phyloP scores from a whole-genome alignment of 2,329 filamentous ascomycete genomes.

The Cladosporium austrohemisphaericum region DNA sequence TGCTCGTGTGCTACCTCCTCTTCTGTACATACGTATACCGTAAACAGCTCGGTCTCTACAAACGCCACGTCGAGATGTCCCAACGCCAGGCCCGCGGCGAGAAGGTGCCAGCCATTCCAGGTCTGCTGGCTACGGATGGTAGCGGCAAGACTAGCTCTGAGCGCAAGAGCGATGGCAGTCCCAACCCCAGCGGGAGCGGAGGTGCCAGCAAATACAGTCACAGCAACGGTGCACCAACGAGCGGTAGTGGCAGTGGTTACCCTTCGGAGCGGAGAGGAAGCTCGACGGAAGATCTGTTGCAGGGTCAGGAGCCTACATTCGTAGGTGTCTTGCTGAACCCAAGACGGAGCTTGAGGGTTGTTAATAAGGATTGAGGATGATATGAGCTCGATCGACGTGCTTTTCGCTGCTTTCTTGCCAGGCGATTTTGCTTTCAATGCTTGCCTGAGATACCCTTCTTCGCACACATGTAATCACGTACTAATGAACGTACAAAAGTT shows the following conservation, averaged over 20 bases:
- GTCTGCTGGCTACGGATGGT: slow-evolving; percentile 27
- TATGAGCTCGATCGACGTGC: too few relatives aligned
- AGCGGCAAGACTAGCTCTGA: slow-evolving; percentile 22
- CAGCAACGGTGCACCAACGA: slow-evolving; percentile 21
- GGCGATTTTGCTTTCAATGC: neutral
- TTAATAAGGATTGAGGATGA: slow-evolving; percentile 59
- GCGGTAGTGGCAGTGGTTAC: slow-evolving; percentile 26
- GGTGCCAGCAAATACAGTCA: slow-evolving; percentile 25
- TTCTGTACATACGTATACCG: slow-evolving; percentile 73
- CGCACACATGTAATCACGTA: neutral
- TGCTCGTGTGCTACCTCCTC: slow-evolving; percentile 61
- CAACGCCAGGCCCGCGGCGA: slow-evolving; percentile 53
- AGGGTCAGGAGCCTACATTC: slow-evolving; percentile 65
- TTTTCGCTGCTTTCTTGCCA: neutral
- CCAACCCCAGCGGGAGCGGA: slow-evolving; percentile 18
- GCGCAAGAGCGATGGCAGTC: slow-evolving; percentile 22
- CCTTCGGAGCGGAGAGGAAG: slow-evolving; percentile 38
- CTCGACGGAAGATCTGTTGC: slow-evolving; percentile 54
- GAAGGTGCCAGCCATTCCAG: slow-evolving; percentile 29
- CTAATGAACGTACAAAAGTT: neutral
- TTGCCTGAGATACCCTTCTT: slow-evolving; percentile 15
- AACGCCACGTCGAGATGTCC: slow-evolving; percentile 62
- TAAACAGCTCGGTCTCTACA: slow-evolving; percentile 66
- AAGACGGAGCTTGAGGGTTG: slow-evolving; percentile 63
- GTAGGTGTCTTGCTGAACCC: slow-evolving; percentile 64